phyloP scores from a whole-genome alignment of 2,329 filamentous ascomycete genomes.

The Pseudogymnoascus sp. region DNA sequence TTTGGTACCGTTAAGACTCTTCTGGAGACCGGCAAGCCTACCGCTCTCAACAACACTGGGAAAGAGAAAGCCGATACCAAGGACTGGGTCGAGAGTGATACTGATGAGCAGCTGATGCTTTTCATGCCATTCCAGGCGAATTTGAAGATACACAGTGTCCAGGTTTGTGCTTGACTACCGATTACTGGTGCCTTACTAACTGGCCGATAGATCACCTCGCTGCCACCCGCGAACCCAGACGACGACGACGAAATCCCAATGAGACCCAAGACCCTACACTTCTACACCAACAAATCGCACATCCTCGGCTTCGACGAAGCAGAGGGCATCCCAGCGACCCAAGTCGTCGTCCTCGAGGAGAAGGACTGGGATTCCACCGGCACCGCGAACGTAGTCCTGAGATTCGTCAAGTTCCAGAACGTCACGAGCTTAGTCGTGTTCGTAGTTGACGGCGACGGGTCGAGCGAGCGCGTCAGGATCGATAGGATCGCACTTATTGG shows the following conservation, averaged over 20 bases:
- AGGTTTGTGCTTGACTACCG: conserved; percentile 37
- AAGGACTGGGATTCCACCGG: conserved; percentile 76
- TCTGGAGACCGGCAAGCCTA: conserved; percentile 63
- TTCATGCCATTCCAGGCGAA: conserved; percentile 83
- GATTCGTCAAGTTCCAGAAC: conserved; percentile 97
- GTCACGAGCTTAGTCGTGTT: conserved; percentile 82
- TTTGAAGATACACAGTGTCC: conserved; percentile 78
- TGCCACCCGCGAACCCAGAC: conserved; percentile 50
- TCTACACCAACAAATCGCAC: conserved; percentile 83
- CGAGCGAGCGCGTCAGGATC: conserved; percentile 76
- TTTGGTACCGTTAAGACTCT: conserved; percentile 65
- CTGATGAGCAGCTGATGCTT: conserved; percentile 92
- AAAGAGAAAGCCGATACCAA: conserved; percentile 41
- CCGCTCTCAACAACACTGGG: conserved; percentile 46
- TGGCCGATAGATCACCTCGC: conserved; percentile 66
- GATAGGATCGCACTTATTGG: conserved; percentile 76
- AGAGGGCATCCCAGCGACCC: conserved; percentile 74
- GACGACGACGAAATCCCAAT: conserved; percentile 69
- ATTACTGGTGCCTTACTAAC: conserved; percentile 15
- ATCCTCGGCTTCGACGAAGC: conserved; percentile 94
- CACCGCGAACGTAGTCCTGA: conserved; percentile 64
- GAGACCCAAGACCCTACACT: conserved; percentile 72
- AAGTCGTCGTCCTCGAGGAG: conserved; percentile 65
- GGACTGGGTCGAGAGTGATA: conserved; percentile 95
- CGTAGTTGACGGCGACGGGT: conserved; percentile 75